These are phyloP conservation scores for Eustoma russellianum DNA, from an alignment of 257 asterid species.

Conservation along the genomic window DNA sequence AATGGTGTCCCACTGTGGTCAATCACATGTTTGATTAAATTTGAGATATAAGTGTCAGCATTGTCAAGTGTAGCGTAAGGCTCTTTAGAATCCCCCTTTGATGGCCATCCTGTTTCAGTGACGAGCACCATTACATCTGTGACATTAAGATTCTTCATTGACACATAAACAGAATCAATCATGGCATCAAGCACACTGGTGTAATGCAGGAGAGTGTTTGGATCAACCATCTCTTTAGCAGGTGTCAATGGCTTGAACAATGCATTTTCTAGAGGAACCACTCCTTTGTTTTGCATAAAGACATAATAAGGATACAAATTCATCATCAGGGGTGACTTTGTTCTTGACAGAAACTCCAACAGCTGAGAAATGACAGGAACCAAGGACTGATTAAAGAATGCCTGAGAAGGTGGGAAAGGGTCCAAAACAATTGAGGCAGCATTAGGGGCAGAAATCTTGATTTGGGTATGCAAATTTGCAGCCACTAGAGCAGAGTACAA, in stretches of 20 bases:
- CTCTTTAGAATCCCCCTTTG: constrained; percentile 75
- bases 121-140: constrained; percentile 69
- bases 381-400: constrained; percentile 69
- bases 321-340: constrained; percentile 91
- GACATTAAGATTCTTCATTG: constrained; percentile 71
- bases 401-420: constrained; percentile 89
- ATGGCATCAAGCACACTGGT: constrained; percentile 84
- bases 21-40: constrained; percentile 64
- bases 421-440: constrained; percentile 72
- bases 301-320: constrained; percentile 91
- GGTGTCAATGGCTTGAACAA: constrained; percentile 90
- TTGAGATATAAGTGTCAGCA: constrained; percentile 74
- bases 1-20: constrained; percentile 74
- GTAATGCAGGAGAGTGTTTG: constrained; percentile 77
- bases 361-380: constrained; percentile 46
- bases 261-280: constrained; percentile 72
- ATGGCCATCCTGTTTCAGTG: constrained; percentile 91
- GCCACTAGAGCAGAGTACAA: constrained; percentile 78
- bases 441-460: constrained; percentile 75
- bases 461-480: constrained; percentile 57
- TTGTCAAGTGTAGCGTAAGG: constrained; percentile 78
- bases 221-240: constrained; percentile 85
- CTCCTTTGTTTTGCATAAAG: constrained; percentile 89
- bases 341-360: constrained; percentile 56
- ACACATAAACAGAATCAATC: constrained; percentile 82